Evolutionary conservation across 2,329 filamentous ascomycete species (phyloP).

Genomic region (Aspergillus pseudonomiae): DNA sequence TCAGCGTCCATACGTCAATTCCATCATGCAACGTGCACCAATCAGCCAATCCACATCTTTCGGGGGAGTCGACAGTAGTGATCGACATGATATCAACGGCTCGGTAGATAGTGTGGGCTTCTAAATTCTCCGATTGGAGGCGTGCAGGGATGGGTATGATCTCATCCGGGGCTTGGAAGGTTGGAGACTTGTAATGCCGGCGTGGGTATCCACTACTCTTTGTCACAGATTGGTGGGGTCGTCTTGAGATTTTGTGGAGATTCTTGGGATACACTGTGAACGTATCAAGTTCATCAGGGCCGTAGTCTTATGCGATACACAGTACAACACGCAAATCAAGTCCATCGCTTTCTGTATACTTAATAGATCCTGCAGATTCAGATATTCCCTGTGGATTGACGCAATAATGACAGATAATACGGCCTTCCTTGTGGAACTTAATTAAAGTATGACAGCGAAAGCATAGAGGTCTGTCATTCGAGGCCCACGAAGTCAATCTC

Average conservation of each 20-base stretch:
- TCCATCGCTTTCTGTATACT: no score
- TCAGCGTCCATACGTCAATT: not conserved
- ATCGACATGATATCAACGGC: not conserved
- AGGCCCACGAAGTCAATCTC: no score
- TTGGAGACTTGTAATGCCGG: not conserved
- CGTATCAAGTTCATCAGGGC: no score
- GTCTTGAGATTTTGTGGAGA: not conserved
- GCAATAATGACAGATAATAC: not conserved
- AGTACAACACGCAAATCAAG: no score
- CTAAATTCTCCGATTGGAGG: not conserved
- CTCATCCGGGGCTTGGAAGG: not conserved
- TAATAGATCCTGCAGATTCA: no score
- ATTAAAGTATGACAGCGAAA: not conserved
- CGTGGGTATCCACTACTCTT: not conserved
- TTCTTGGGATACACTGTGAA: not conserved
- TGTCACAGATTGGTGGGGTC: not conserved
- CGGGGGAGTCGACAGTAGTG: not conserved
- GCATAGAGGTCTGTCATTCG: no score
- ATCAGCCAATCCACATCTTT: not conserved
- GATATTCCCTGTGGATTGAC: not conserved
- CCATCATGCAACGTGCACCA: not conserved
- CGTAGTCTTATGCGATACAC: no score
- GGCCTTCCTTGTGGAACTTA: not conserved
- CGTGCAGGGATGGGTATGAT: not conserved
- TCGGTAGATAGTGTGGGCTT: not conserved